Conservation (phyloP, 2,329 filamentous ascomycete species). For the Stagonosporopsis rhizophila region DNA sequence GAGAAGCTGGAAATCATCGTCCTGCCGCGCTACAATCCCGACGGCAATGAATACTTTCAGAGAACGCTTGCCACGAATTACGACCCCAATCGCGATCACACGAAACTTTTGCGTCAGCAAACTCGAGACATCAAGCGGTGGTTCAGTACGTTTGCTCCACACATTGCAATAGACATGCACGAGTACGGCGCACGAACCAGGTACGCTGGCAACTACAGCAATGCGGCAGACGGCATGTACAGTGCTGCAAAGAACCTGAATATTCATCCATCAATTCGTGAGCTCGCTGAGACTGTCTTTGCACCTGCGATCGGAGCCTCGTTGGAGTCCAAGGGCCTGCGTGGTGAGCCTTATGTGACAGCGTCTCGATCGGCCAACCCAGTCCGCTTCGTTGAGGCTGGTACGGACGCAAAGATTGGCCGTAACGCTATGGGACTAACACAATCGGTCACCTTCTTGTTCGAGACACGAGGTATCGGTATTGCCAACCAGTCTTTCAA, state of each 20-base stretch:
- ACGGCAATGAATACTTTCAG: slow-evolving; percentile 49
- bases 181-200: slow-evolving; percentile 41
- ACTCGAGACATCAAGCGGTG: slow-evolving; percentile 45
- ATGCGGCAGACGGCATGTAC: slow-evolving; percentile 47
- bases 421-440: slow-evolving; percentile 48
- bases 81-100: slow-evolving; percentile 49
- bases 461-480: slow-evolving; percentile 47
- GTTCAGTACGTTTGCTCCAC: slow-evolving; percentile 41
- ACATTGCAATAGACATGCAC: slow-evolving; percentile 49
- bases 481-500: slow-evolving; percentile 46
- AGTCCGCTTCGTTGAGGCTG: slow-evolving; percentile 42
- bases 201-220: slow-evolving; percentile 40
- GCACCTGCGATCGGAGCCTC: slow-evolving; percentile 42
- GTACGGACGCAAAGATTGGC: slow-evolving; percentile 47
- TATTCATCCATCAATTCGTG: slow-evolving; percentile 43
- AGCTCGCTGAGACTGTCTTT: slow-evolving; percentile 45
- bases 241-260: slow-evolving; percentile 49
- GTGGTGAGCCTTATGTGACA: slow-evolving; percentile 47
- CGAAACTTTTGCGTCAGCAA: slow-evolving; percentile 46
- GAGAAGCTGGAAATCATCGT: slow-evolving; percentile 45
- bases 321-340: slow-evolving; percentile 35
- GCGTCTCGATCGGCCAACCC: slow-evolving; percentile 32
- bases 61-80: slow-evolving; percentile 46
- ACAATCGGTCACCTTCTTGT: slow-evolving; percentile 46
- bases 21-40: slow-evolving; percentile 47